phyloP scores from a whole-genome alignment of 2,329 filamentous ascomycete genomes.

The Stagonosporopsis chrysanthemi region DNA sequence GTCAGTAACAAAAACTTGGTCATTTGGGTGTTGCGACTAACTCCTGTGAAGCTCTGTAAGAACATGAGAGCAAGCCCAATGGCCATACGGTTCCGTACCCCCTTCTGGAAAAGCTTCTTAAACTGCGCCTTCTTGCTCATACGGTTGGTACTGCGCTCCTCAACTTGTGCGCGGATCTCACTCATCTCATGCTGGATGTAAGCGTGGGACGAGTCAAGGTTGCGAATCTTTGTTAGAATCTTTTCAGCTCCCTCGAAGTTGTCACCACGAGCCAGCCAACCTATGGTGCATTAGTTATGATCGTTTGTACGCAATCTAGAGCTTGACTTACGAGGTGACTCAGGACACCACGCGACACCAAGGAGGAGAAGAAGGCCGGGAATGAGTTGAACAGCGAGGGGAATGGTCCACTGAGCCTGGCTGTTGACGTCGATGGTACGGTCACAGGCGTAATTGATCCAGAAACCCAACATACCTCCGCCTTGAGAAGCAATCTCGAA shows the following conservation, averaged over 20 bases:
- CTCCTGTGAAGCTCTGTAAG: constrained; percentile 47
- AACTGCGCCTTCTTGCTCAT: constrained; percentile 41
- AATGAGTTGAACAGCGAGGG: constrained; percentile 59
- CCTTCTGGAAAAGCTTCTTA: constrained; percentile 50
- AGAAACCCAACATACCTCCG: constrained; percentile 60
- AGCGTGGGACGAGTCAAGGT: constrained; percentile 52
- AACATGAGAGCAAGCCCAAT: constrained; percentile 51
- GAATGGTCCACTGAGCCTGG: constrained; percentile 68
- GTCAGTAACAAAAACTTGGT: constrained; percentile 11
- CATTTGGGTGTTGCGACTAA: constrained; percentile 15
- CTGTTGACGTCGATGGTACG: constrained; percentile 53
- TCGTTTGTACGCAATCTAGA: neutral
- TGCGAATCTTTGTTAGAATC: constrained; percentile 55
- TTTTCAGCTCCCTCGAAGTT: constrained; percentile 51
- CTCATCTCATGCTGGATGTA: constrained; percentile 60
- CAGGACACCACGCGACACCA: constrained; percentile 49
- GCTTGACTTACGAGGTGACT: constrained; percentile 31
- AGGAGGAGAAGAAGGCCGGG: constrained; percentile 49
- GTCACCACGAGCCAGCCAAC: constrained; percentile 40
- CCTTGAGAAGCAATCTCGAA: constrained; percentile 73
- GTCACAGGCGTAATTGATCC: constrained; percentile 54
- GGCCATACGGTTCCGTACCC: constrained; percentile 49
- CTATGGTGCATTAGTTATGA: neutral
- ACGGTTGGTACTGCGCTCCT: constrained; percentile 39
- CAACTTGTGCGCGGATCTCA: constrained; percentile 53